Conservation (phyloP, 1,139 yeast genomes). For the Lodderomyces jiufengensis region DNA sequence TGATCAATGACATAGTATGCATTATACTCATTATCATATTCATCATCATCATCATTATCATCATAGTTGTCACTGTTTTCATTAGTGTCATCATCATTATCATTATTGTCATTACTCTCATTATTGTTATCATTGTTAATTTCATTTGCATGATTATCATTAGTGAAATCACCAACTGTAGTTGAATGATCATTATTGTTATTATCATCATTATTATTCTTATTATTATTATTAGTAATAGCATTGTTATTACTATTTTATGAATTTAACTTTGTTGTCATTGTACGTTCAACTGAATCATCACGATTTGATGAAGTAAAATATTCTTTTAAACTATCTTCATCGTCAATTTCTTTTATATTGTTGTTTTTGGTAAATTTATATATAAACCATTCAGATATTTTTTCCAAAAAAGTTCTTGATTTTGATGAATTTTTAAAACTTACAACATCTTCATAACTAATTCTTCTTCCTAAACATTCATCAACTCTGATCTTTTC, state of each 20-base stretch:
- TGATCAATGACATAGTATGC: constrained; percentile 23
- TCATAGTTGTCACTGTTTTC: background rate
- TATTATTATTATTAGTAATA: background rate
- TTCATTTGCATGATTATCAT: background rate
- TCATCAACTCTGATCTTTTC: constrained; percentile 39
- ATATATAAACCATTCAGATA: constrained; percentile 7
- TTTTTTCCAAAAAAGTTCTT: constrained; percentile 1
- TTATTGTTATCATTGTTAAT: background rate
- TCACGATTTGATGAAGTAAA: constrained; percentile 1
- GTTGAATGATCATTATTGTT: background rate
- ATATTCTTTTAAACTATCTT: constrained; percentile 9
- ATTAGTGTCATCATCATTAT: background rate
- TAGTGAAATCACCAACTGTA: too few relatives aligned
- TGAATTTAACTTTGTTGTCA: background rate
- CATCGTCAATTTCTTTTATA: constrained; percentile 7
- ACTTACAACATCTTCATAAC: constrained; percentile 31
- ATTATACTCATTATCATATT: constrained; percentile 26
- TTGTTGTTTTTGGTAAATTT: background rate
- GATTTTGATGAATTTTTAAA: constrained; percentile 5
- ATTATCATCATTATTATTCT: background rate
- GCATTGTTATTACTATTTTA: background rate
- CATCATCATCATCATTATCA: constrained; percentile 18
- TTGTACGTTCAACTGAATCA: background rate
- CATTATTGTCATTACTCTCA: too few relatives aligned
- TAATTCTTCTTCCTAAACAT: constrained; percentile 48